Evolutionary conservation across 2,329 filamentous ascomycete genomes (phyloP).

Genomic region (Elsinoe fawcettii): DNA sequence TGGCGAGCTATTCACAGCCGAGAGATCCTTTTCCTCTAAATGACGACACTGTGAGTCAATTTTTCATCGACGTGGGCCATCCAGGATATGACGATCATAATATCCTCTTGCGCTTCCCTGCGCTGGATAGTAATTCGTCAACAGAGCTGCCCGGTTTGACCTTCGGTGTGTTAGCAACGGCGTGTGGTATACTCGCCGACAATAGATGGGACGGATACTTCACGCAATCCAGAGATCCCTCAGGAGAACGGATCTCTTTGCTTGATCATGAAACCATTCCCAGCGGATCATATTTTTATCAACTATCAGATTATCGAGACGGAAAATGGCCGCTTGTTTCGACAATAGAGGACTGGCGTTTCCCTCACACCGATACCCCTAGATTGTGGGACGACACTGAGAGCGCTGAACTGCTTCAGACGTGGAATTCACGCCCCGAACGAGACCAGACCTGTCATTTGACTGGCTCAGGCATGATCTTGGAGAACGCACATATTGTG

Average conservation of each 20-base stretch:
- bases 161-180: not conserved
- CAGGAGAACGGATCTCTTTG: not conserved
- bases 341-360: not conserved
- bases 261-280: not conserved
- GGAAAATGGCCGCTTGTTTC: not conserved
- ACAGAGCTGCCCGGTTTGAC: not conserved
- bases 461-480: not conserved
- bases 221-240: not conserved
- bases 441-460: not conserved
- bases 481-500: not conserved
- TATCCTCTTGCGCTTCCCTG: not conserved
- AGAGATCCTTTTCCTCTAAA: not conserved
- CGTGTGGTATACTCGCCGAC: not conserved
- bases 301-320: not conserved
- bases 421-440: not conserved
- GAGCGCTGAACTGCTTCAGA: not conserved
- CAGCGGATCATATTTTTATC: not conserved
- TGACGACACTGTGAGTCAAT: not conserved
- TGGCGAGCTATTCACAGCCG: not conserved
- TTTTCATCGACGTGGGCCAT: not conserved
- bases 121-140: not conserved
- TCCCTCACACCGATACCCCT: not conserved
- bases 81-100: not conserved
- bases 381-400: not conserved
- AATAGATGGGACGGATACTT: not conserved